Evolutionary conservation across 1,139 yeast species (phyloP).

Genomic region (Sugiyamaella paludigena): DNA sequence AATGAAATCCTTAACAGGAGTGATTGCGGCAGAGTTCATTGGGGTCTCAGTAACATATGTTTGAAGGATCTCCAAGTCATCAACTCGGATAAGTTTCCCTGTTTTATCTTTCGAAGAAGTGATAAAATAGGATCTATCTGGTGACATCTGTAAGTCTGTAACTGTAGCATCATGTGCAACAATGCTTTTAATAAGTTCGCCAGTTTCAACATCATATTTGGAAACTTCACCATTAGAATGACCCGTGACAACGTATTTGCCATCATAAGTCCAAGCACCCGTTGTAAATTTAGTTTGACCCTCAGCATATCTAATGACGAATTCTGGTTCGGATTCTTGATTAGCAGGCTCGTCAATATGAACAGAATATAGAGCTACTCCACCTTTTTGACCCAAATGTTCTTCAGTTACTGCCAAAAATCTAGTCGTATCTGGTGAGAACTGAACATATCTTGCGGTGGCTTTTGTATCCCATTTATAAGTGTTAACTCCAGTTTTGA

Average conservation of each 20-base stretch:
- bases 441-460: conserved; percentile 88
- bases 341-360: conserved; percentile 45
- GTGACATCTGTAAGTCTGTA: conserved; percentile 88
- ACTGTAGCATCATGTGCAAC: conserved; percentile 71
- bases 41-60: conserved; percentile 88
- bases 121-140: conserved; percentile 83
- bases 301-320: conserved; percentile 50
- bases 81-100: conserved; percentile 78
- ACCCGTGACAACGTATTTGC: conserved; percentile 74
- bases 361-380: conserved; percentile 65
- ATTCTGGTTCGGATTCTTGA: conserved; percentile 49
- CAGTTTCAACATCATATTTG: conserved; percentile 74
- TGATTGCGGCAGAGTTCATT: conserved; percentile 90
- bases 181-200: conserved; percentile 59
- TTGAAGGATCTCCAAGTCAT: conserved; percentile 68
- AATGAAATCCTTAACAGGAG: conserved; percentile 88
- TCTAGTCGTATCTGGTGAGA: conserved; percentile 68
- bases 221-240: conserved; percentile 84
- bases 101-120: conserved; percentile 92
- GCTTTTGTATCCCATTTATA: conserved; percentile 75
- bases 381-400: conserved; percentile 88
- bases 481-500: conserved; percentile 72
- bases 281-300: conserved; percentile 73
- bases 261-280: conserved; percentile 85
- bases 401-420: conserved; percentile 83